Evolutionary conservation across 208 protist species (phyloP), one percentile per base, ranked within the genome.

Genomic region (Leishmania turanica): DNA sequence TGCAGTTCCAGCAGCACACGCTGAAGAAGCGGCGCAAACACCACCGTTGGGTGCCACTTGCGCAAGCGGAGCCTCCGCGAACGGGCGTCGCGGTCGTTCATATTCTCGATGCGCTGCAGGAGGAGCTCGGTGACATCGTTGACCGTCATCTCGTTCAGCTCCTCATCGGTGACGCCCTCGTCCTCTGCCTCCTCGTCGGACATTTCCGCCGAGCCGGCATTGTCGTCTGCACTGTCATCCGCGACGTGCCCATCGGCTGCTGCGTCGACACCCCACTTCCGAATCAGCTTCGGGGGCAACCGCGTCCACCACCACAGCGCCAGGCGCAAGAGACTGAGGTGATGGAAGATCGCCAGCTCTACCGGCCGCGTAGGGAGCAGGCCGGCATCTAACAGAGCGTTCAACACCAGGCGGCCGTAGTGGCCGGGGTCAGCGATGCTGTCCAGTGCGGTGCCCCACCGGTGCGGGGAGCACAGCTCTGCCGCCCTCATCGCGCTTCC

Each of bases 1-100:
- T 92, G 90, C 34, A 96, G 75, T 83, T 96, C 93, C 40, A 93
- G 56, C n/a, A 92, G 15, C n/a, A 90, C 75, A 9, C 85, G 80
- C 31, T 87, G 77, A 72, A 92, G 81, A 56, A 96, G 84, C 47
- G 91, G 91, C 3, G 87, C 84, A 47, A 88, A 89, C 49, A 89
- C 76, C 45, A 94, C 82, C 15, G 70, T 47, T 40, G 87, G 80
- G 27, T 77, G 79, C 24, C 53, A 0, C 51, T 47, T 40, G 24
- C 47, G 78, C 60, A 79, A 75, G 1, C 69, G 54, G 13, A n/a
- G 53, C 27, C 76, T 24, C 19, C 60, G 65, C 27, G n/a, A n/a
- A 27, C 45, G 51, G 9, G 45, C 49, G 58, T 56, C 31, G 47
- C 70, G 82, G 45, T 69, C 51, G 21, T 76, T 64, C 56, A 68